phyloP scores from a whole-genome alignment of 2,329 filamentous ascomycete species.

The Penicillium crustosum region DNA sequence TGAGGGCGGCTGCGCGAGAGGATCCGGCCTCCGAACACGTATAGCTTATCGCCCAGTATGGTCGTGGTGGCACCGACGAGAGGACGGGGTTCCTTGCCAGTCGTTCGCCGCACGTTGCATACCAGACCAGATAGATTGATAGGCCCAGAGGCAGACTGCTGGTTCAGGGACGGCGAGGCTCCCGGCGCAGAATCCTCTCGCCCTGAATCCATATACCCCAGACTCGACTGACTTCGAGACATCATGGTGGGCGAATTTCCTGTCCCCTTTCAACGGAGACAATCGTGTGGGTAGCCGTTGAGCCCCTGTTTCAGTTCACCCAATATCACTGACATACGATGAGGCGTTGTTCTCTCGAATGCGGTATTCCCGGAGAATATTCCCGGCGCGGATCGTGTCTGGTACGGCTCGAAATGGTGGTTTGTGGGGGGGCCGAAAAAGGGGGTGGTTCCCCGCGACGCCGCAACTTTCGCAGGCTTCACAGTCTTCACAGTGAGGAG shows the following conservation, averaged over 20 bases:
- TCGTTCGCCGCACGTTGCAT: constrained; percentile 75
- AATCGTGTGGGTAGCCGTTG: constrained; percentile 2
- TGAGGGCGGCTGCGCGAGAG: constrained; percentile 80
- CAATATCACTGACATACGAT: constrained; percentile 5
- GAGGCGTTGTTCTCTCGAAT: neutral
- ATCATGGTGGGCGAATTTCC: constrained; percentile 29
- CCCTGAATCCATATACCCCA: constrained; percentile 35
- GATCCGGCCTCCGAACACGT: constrained; percentile 90
- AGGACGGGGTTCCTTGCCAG: constrained; percentile 84
- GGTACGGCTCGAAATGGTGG: neutral
- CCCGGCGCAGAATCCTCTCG: constrained; percentile 36
- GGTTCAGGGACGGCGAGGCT: constrained; percentile 30
- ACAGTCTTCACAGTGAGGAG: neutral
- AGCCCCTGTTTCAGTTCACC: constrained; percentile 1
- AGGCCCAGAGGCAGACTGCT: constrained; percentile 43
- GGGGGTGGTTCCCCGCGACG: constrained; percentile 13
- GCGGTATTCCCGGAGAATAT: constrained; percentile 2
- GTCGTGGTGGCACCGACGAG: constrained; percentile 94
- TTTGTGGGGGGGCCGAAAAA: constrained; percentile 5
- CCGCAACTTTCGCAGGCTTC: neutral
- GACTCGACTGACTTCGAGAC: constrained; percentile 42
- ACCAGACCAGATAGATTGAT: constrained; percentile 65
- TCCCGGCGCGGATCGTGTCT: constrained; percentile 1
- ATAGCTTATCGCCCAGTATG: constrained; percentile 90
- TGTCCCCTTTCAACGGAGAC: constrained; percentile 7